Conservation (phyloP, 2,329 filamentous ascomycete species). For the Periconia sp. region DNA sequence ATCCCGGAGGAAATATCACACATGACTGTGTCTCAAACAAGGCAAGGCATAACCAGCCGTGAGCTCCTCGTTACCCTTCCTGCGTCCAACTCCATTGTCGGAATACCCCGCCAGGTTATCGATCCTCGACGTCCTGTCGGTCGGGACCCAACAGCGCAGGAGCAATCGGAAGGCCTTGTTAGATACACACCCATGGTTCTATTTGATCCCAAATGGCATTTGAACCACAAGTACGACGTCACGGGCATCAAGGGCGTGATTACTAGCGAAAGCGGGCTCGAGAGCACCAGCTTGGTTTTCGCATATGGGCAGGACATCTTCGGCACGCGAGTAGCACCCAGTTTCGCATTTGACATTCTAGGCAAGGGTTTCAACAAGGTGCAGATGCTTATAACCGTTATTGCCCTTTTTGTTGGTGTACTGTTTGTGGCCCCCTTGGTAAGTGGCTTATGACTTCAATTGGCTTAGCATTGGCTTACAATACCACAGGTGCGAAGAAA, state of each 20-base stretch:
- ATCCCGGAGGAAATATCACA: slow-evolving; percentile 79
- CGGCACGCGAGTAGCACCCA: slow-evolving; percentile 84
- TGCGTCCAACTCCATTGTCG: slow-evolving; percentile 74
- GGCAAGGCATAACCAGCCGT: slow-evolving; percentile 87
- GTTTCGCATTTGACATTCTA: slow-evolving; percentile 87
- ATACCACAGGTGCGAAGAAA: slow-evolving; percentile 60
- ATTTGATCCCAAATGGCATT: slow-evolving; percentile 78
- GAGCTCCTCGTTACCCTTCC: slow-evolving; percentile 82
- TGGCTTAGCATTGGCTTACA: slow-evolving; percentile 13
- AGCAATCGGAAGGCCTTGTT: slow-evolving; percentile 82
- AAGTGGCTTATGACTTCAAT: slow-evolving; percentile 27
- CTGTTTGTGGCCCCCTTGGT: slow-evolving; percentile 84
- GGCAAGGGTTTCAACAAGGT: slow-evolving; percentile 94
- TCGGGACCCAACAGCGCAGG: slow-evolving; percentile 78
- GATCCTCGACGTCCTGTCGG: slow-evolving; percentile 87
- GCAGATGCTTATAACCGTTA: slow-evolving; percentile 81
- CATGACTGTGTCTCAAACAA: slow-evolving; percentile 84
- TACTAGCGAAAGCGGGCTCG: slow-evolving; percentile 77
- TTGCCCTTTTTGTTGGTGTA: slow-evolving; percentile 79
- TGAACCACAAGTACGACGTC: slow-evolving; percentile 84
- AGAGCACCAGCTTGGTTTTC: slow-evolving; percentile 90
- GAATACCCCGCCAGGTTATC: slow-evolving; percentile 77
- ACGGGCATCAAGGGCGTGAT: slow-evolving; percentile 76
- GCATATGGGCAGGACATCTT: slow-evolving; percentile 90
- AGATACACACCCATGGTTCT: slow-evolving; percentile 79